phyloP scores from a whole-genome alignment of 2,329 filamentous ascomycete genomes.

The Phyllosticta ampelicida region DNA sequence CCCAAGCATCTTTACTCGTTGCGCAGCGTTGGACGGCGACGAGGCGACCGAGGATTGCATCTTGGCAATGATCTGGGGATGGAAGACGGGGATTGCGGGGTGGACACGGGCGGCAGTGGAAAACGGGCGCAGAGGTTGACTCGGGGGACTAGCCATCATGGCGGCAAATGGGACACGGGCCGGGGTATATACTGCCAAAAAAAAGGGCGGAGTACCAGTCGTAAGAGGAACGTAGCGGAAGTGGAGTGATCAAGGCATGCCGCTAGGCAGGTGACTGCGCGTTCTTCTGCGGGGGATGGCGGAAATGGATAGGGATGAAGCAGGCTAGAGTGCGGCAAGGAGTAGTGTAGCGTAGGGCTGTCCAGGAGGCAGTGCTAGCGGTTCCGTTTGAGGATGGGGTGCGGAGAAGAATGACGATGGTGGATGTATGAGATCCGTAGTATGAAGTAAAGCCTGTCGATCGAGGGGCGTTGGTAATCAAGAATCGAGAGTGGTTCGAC shows the following conservation, averaged over 20 bases:
- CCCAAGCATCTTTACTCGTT: neutral
- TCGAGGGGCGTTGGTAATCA: neutral
- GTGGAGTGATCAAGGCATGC: neutral
- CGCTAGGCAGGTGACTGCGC: neutral
- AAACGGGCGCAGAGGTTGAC: constrained; percentile 9
- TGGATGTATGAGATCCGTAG: neutral
- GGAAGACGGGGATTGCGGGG: constrained; percentile 6
- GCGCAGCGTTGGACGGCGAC: neutral
- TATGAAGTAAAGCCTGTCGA: neutral
- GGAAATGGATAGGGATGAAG: neutral
- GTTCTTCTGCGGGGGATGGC: neutral
- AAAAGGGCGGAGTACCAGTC: neutral
- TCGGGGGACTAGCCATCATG: too few relatives aligned
- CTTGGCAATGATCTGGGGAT: constrained; percentile 1
- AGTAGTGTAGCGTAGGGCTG: neutral
- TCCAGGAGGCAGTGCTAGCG: neutral
- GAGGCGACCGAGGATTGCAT: constrained; percentile 4
- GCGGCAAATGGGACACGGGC: neutral
- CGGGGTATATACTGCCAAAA: neutral
- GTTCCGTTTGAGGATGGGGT: neutral
- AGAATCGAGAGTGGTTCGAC: neutral
- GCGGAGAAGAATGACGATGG: neutral
- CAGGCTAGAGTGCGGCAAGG: neutral
- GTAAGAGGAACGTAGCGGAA: neutral
- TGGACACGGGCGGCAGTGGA: constrained; percentile 11